Conservation (phyloP, 768 basidiomycete genomes). For the Amanita phalloides region DNA sequence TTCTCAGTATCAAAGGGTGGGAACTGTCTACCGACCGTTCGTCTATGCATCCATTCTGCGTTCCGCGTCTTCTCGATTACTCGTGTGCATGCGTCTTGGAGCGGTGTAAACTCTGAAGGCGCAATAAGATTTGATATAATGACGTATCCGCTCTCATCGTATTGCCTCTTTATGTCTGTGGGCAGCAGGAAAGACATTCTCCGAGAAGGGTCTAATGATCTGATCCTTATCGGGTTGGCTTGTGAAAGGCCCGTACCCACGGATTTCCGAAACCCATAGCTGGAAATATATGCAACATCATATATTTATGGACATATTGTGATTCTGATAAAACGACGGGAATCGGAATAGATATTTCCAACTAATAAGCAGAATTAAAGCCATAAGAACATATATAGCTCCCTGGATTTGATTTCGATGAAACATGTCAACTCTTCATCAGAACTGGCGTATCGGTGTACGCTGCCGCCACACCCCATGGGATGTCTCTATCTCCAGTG, state of each 20-base stretch:
- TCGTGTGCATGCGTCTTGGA: slow-evolving; percentile 41
- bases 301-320: not conserved
- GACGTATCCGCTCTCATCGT: slow-evolving; percentile 58
- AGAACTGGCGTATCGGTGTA: not conserved
- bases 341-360: too few relatives aligned
- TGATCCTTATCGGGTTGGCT: too few relatives aligned
- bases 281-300: too few relatives aligned
- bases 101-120: slow-evolving; percentile 21
- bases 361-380: too few relatives aligned
- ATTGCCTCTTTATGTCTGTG: slow-evolving; percentile 29
- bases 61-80: slow-evolving; percentile 42
- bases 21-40: slow-evolving; percentile 71
- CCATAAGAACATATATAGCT: too few relatives aligned
- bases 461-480: not conserved
- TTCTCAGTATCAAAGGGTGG: slow-evolving; percentile 53
- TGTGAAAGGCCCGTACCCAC: too few relatives aligned
- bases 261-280: too few relatives aligned
- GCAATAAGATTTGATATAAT: slow-evolving; percentile 47
- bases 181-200: not conserved
- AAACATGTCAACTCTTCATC: not conserved
- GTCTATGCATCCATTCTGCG: slow-evolving; percentile 53
- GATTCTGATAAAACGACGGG: too few relatives aligned
- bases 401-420: not conserved
- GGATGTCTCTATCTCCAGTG: slow-evolving; percentile 15
- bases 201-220: not conserved